These are phyloP conservation scores for Rhizopogon vesiculosus DNA, from an alignment of 768 basidiomycete genomes.

Conservation along the genomic window DNA sequence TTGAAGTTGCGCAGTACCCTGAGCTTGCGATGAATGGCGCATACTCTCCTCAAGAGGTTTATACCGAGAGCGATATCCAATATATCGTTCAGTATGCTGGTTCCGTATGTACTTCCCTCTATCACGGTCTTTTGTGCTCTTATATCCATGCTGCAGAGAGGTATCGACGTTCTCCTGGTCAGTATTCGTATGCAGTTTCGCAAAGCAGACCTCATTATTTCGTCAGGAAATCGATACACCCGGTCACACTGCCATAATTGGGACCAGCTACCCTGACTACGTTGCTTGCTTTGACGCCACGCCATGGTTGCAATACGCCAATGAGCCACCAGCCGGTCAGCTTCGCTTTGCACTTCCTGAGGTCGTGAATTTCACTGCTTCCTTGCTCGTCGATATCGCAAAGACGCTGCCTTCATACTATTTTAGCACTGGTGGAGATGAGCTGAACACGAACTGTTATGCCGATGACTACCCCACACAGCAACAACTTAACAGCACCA, in stretches of 20 bases:
- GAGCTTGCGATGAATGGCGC: too few species aligned
- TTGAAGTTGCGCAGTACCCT: too few species aligned
- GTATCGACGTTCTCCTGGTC: too few species aligned
- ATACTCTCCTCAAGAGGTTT: too few species aligned
- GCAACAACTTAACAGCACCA: conserved; percentile 35
- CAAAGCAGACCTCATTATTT: background rate
- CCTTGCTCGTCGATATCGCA: conserved; percentile 46
- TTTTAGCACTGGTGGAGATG: conserved; percentile 76
- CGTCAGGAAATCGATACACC: conserved; percentile 70
- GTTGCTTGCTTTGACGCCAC: conserved; percentile 53
- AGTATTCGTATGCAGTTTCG: too few species aligned
- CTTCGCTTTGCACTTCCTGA: conserved; percentile 56
- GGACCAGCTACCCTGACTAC: conserved; percentile 59
- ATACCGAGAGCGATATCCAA: too few species aligned
- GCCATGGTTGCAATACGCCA: conserved; percentile 54
- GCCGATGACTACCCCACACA: conserved; percentile 53
- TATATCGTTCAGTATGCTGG: too few species aligned
- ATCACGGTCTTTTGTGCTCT: too few species aligned
- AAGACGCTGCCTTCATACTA: conserved; percentile 46
- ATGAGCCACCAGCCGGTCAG: conserved; percentile 70
- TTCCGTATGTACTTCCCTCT: too few species aligned
- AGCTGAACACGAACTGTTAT: conserved; percentile 63
- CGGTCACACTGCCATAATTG: conserved; percentile 66
- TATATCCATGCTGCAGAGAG: too few species aligned
- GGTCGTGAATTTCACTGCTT: conserved; percentile 49